Percentiles rank a stretch among this genome's conserved stretches.
Conservation (phyloP, 108 stramenopile species). For the Skeletonema marinoi region DNA sequence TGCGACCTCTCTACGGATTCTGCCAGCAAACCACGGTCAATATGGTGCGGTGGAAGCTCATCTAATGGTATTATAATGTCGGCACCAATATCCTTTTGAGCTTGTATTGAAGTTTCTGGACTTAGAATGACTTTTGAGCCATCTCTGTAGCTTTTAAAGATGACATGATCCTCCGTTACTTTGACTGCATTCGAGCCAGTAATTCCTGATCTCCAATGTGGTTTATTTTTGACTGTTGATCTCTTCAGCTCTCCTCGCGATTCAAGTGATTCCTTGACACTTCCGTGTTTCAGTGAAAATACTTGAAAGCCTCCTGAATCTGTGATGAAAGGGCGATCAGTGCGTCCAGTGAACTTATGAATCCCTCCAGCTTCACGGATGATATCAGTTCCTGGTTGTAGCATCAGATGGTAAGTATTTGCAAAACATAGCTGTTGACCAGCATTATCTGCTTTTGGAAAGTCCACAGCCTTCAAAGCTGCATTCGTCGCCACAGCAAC, state of each 20-base stretch:
- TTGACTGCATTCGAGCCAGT: conserved; percentile 35
- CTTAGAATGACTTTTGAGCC: conserved; percentile 51
- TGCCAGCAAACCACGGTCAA: conserved; percentile 24
- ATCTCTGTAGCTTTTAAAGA: conserved; percentile 61
- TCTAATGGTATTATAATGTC: conserved; percentile 75
- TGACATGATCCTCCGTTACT: conserved; percentile 60
- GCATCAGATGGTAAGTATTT: conserved; percentile 66
- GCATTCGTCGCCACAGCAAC: conserved; percentile 74
- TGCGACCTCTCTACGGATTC: conserved; percentile 51
- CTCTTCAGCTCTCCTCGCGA: conserved; percentile 38
- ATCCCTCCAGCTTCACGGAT: conserved; percentile 62
- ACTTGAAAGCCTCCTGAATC: conserved; percentile 73
- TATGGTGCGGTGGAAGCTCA: conserved; percentile 55
- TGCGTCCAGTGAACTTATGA: conserved; percentile 59
- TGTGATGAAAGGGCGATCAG: conserved; percentile 51
- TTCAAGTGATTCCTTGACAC: conserved; percentile 50
- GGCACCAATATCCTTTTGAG: conserved; percentile 64
- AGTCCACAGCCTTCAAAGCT: conserved; percentile 45
- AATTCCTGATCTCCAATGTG: conserved; percentile 41
- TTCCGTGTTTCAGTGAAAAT: conserved; percentile 49
- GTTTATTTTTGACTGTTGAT: conserved; percentile 12
- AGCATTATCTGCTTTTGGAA: conserved; percentile 31
- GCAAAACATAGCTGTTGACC: conserved; percentile 62
- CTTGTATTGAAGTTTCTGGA: conserved; percentile 60
- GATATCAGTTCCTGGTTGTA: conserved; percentile 61